Evolutionary conservation across 371 early-diverging fungal genomes (phyloP).

Genomic region (Saksenaea vasiformis): DNA sequence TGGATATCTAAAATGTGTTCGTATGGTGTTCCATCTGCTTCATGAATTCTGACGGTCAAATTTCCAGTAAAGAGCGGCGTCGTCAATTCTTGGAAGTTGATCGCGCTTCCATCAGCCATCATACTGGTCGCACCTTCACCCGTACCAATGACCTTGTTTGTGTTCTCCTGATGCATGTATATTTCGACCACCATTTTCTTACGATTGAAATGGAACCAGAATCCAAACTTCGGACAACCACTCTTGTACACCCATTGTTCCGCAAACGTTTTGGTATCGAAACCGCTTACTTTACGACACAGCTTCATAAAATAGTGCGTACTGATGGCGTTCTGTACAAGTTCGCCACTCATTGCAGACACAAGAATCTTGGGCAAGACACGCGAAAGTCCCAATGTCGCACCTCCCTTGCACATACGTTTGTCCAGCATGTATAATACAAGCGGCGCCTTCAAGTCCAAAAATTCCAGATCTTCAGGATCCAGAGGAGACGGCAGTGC

Average conservation of each 20-base stretch:
- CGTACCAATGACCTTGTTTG: slow-evolving; percentile 45
- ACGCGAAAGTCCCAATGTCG: slow-evolving; percentile 74
- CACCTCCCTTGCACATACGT: slow-evolving; percentile 84
- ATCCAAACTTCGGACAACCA: slow-evolving; percentile 86
- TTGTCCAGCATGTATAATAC: slow-evolving; percentile 94
- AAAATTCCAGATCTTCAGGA: slow-evolving; percentile 77
- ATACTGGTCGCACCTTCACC: slow-evolving; percentile 6
- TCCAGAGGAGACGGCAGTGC: slow-evolving; percentile 64
- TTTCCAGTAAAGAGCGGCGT: slow-evolving; percentile 73
- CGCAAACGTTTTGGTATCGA: slow-evolving; percentile 79
- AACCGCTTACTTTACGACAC: slow-evolving; percentile 80
- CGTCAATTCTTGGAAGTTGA: slow-evolving; percentile 30
- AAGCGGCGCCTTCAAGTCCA: slow-evolving; percentile 82
- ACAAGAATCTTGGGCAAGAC: slow-evolving; percentile 80
- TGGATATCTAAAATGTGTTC: slow-evolving; percentile 92
- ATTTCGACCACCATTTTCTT: slow-evolving; percentile 95
- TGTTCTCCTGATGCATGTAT: slow-evolving; percentile 79
- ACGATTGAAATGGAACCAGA: slow-evolving; percentile 83
- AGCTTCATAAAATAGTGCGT: slow-evolving; percentile 81
- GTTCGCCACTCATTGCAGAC: slow-evolving; percentile 82
- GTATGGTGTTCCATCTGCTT: slow-evolving; percentile 92
- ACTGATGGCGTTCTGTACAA: slow-evolving; percentile 71
- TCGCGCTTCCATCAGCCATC: slow-evolving; percentile 14
- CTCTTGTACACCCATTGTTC: slow-evolving; percentile 93
- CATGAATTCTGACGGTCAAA: slow-evolving; percentile 89